phyloP scores from a whole-genome alignment of 371 early-diverging fungal genomes.

The Homolaphlyctis polyrhiza region DNA sequence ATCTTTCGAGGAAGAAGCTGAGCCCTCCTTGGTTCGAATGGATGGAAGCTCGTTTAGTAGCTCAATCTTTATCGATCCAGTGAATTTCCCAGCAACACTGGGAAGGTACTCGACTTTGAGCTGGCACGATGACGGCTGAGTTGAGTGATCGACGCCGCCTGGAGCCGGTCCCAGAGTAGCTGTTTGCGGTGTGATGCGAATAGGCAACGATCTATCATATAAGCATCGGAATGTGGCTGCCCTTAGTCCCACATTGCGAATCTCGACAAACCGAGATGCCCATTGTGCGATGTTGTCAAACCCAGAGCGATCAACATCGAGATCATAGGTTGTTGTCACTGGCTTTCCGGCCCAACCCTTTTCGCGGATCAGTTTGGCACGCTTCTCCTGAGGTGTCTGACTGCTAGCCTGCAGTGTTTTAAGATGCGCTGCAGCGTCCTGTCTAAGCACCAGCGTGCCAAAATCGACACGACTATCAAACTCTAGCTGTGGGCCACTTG shows the following conservation, averaged over 20 bases:
- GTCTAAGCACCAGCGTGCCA: constrained; percentile 16
- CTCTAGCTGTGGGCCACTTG: constrained; percentile 17
- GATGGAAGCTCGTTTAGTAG: constrained; percentile 8
- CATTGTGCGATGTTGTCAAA: not conserved
- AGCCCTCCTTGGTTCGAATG: not conserved
- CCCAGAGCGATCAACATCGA: not conserved
- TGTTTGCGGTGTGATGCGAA: constrained; percentile 9
- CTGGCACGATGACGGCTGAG: not conserved
- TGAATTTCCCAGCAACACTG: constrained; percentile 7
- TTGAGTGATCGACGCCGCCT: no score
- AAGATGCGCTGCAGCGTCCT: not conserved
- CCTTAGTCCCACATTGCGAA: constrained; percentile 15
- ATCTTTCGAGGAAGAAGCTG: not conserved
- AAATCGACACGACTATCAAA: constrained; percentile 25
- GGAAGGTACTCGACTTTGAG: constrained; percentile 16
- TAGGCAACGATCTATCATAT: constrained; percentile 6
- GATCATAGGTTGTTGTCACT: constrained; percentile 7
- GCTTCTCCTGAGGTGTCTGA: not conserved
- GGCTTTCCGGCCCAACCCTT: constrained; percentile 6
- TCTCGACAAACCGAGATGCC: not conserved
- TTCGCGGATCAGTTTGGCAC: constrained; percentile 2
- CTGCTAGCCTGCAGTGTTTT: not conserved
- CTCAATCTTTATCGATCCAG: constrained; percentile 10
- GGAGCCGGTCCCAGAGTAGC: not conserved
- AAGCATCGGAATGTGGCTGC: constrained; percentile 8